phyloP scores from a whole-genome alignment of 257 asterid genomes.

The Capsicum pubescens region DNA sequence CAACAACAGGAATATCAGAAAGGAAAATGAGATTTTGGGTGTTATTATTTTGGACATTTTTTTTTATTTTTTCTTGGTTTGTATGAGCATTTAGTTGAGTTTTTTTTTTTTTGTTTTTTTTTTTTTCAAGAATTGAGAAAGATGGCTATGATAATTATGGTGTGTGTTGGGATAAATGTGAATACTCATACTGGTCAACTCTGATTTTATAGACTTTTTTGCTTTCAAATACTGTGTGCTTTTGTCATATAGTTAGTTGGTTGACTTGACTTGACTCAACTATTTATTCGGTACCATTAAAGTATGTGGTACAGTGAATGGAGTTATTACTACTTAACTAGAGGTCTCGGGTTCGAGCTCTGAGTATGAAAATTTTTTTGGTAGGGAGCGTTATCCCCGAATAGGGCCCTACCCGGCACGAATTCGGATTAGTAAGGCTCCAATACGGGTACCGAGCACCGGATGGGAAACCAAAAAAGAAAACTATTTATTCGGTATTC shows the following conservation, averaged over 20 bases:
- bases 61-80: not conserved
- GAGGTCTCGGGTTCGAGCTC: no score
- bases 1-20: conserved; percentile 42
- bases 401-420: no score
- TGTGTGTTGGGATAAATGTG: not conserved
- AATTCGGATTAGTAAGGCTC: no score
- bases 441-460: no score
- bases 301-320: no score
- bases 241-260: not conserved
- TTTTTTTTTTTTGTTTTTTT: not conserved
- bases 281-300: no score
- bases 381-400: no score
- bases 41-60: conserved; percentile 42
- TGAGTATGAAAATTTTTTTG: no score
- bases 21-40: conserved; percentile 28
- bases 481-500: no score
- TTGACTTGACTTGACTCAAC: not conserved
- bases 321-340: no score
- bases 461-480: no score
- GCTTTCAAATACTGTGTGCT: not conserved
- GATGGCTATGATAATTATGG: not conserved
- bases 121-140: not conserved
- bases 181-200: not conserved
- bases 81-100: not conserved
- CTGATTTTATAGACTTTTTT: not conserved